A percentile compares a stretch with the other conserved stretches of the same genome.
Conservation (phyloP, 2,329 filamentous ascomycete species). For the Zelopaecilomyces penicillatus region DNA sequence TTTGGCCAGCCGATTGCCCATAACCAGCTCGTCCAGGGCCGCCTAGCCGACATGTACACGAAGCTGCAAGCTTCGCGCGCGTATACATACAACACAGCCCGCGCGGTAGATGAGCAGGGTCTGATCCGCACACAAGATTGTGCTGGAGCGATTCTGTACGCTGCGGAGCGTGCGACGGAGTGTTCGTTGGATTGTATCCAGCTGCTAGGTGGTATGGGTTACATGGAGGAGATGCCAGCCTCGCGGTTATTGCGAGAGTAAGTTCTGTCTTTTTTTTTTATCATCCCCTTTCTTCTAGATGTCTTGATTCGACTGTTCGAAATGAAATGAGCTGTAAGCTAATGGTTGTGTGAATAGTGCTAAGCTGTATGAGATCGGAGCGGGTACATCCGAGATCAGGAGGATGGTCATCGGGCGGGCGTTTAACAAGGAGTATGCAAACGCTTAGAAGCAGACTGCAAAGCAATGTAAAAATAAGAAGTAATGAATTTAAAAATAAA, state of each 20-base stretch:
- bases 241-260: slow-evolving; percentile 70
- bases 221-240: slow-evolving; percentile 89
- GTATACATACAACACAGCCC: slow-evolving; percentile 81
- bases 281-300: not conserved
- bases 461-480: not conserved
- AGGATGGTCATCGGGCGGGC: slow-evolving; percentile 89
- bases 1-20: slow-evolving; percentile 81
- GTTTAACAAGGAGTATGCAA: slow-evolving; percentile 77
- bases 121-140: slow-evolving; percentile 80
- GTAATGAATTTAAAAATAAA: not conserved
- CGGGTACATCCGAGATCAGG: slow-evolving; percentile 88
- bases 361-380: slow-evolving; percentile 90
- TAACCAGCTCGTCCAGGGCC: slow-evolving; percentile 89
- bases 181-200: slow-evolving; percentile 83
- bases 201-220: slow-evolving; percentile 89
- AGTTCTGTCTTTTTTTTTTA: slow-evolving; percentile 19
- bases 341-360: slow-evolving; percentile 35
- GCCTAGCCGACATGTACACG: slow-evolving; percentile 95
- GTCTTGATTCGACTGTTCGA: too few species aligned
- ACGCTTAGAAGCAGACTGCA: slow-evolving; percentile 14
- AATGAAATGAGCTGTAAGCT: slow-evolving; percentile 12
- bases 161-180: slow-evolving; percentile 83
- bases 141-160: slow-evolving; percentile 87
- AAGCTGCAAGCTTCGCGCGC: slow-evolving; percentile 76
- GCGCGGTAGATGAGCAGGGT: slow-evolving; percentile 67